These are phyloP conservation scores for Dalbergia cochinchinensis DNA, from an alignment of 306 rosid genomes.

Conservation along the genomic window DNA sequence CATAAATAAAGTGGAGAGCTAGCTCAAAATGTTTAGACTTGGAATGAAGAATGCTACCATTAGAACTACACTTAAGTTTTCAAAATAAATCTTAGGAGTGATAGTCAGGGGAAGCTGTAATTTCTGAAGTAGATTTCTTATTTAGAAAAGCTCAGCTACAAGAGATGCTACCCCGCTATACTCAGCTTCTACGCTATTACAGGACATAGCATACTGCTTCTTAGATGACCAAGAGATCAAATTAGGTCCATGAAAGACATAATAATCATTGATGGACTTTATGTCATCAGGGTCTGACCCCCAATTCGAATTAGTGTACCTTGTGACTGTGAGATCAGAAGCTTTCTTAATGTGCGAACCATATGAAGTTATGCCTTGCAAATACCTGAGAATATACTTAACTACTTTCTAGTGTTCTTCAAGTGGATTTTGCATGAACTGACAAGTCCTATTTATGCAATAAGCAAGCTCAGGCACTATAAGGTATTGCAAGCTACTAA, in stretches of 20 bases:
- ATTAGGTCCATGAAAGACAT: too few relatives aligned
- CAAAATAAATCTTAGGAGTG: not conserved
- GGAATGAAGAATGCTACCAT: not conserved
- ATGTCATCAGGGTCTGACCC: not conserved
- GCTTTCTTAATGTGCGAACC: not conserved
- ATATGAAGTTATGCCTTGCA: not conserved
- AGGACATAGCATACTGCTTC: too few relatives aligned
- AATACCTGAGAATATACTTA: not conserved
- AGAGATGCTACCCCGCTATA: too few relatives aligned
- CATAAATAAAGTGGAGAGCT: too few relatives aligned
- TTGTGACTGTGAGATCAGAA: fast-evolving
- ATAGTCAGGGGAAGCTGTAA: too few relatives aligned
- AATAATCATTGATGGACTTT: not conserved
- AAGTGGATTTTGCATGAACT: not conserved
- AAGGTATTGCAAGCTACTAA: not conserved
- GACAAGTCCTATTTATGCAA: not conserved
- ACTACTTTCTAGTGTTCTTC: not conserved
- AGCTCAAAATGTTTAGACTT: too few relatives aligned
- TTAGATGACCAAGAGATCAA: too few relatives aligned
- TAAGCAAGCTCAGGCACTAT: not conserved
- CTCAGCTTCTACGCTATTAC: too few relatives aligned
- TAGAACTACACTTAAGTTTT: too few relatives aligned
- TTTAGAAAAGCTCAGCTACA: too few relatives aligned
- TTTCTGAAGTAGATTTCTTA: too few relatives aligned
- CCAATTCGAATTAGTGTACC: not conserved